A percentile compares a stretch with the other conserved stretches of the same genome.
These are phyloP conservation scores for Curvularia verruculosa DNA, from an alignment of 2,329 filamentous ascomycete genomes.

Conservation along the genomic window DNA sequence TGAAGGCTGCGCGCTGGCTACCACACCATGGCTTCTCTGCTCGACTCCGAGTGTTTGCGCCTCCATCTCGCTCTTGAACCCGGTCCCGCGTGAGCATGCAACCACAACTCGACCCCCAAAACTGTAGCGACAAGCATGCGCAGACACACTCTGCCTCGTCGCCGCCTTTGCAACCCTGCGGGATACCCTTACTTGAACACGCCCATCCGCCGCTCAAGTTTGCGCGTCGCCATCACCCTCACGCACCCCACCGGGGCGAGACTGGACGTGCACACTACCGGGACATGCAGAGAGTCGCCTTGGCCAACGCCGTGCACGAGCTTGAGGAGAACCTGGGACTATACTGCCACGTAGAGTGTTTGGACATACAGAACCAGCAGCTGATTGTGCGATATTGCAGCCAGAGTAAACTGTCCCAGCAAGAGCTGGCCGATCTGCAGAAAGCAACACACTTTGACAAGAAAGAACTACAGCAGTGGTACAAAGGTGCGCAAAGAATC, in stretches of 20 bases:
- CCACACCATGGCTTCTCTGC: slow-evolving; percentile 16
- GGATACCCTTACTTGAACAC: slow-evolving; percentile 33
- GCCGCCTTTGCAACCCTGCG: slow-evolving; percentile 24
- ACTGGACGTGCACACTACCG: slow-evolving; percentile 38
- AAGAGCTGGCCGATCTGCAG: slow-evolving; percentile 93
- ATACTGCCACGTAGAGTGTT: slow-evolving; percentile 26
- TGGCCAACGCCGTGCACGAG: slow-evolving; percentile 33
- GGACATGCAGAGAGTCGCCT: slow-evolving; percentile 28
- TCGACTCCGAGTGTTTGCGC: slow-evolving; percentile 5
- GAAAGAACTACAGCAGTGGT: slow-evolving; percentile 99
- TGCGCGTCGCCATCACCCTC: slow-evolving; percentile 35
- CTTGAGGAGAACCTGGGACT: slow-evolving; percentile 34
- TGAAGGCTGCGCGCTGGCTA: slow-evolving; percentile 4
- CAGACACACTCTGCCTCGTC: slow-evolving; percentile 14
- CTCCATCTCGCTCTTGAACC: slow-evolving; percentile 9
- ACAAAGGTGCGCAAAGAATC: slow-evolving; percentile 75
- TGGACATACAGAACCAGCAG: slow-evolving; percentile 36
- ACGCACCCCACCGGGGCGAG: slow-evolving; percentile 31
- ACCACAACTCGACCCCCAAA: slow-evolving; percentile 6
- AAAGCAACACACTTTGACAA: slow-evolving; percentile 99
- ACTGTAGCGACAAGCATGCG: slow-evolving; percentile 9
- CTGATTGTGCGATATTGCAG: slow-evolving; percentile 59
- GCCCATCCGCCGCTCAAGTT: slow-evolving; percentile 38
- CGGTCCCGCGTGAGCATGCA: slow-evolving; percentile 20
- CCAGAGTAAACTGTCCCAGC: slow-evolving; percentile 96